Conservation (phyloP, 2,329 filamentous ascomycete genomes). For the Cordyceps javanica region DNA sequence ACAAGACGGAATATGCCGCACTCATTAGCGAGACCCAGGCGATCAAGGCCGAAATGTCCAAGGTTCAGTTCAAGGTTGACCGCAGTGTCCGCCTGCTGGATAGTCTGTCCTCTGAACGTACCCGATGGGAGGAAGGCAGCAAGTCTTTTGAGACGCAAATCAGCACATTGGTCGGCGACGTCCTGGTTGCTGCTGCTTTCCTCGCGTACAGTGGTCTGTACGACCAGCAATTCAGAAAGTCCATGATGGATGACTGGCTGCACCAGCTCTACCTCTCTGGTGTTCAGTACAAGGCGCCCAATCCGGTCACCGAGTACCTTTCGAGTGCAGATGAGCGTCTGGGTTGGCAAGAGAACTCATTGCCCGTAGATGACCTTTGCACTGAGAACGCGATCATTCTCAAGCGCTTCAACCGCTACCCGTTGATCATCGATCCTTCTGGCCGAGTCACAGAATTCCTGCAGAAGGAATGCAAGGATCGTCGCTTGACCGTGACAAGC, state of each 20-base stretch:
- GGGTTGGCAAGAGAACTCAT: slow-evolving; percentile 86
- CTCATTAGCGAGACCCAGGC: slow-evolving; percentile 95
- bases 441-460: slow-evolving; percentile 92
- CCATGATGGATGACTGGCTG: slow-evolving; percentile 96
- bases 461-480: slow-evolving; percentile 88
- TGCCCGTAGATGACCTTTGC: slow-evolving; percentile 95
- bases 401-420: slow-evolving; percentile 96
- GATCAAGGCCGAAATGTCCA: slow-evolving; percentile 94
- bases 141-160: slow-evolving; percentile 98
- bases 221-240: slow-evolving; percentile 95
- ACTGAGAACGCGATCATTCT: slow-evolving; percentile 98
- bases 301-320: slow-evolving; percentile 91
- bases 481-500: slow-evolving; percentile 91
- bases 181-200: slow-evolving; percentile 93
- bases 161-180: slow-evolving; percentile 90
- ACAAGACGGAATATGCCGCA: slow-evolving; percentile 93
- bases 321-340: slow-evolving; percentile 94
- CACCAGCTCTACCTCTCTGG: slow-evolving; percentile 91
- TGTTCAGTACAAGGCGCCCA: slow-evolving; percentile 86
- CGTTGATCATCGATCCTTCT: slow-evolving; percentile 95
- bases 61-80: slow-evolving; percentile 96
- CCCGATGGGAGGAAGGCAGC: slow-evolving; percentile 93
- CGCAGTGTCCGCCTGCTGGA: slow-evolving; percentile 90
- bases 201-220: slow-evolving; percentile 95
- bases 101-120: slow-evolving; percentile 88